Evolutionary conservation across 2,329 filamentous ascomycete species (phyloP).

Genomic region (Tolypocladium sp.): DNA sequence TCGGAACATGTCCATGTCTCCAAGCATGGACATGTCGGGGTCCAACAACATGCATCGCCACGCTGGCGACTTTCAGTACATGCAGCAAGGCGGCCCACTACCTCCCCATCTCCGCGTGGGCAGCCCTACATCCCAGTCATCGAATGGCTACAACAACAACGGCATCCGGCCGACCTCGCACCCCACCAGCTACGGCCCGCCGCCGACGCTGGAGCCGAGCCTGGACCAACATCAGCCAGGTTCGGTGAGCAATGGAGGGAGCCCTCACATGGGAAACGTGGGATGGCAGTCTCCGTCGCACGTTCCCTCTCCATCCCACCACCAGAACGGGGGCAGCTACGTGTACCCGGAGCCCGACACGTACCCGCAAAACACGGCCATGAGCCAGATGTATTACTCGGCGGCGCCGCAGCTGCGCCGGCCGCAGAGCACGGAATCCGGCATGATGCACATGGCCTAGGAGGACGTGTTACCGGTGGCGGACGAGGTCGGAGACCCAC

Average conservation of each 20-base stretch:
- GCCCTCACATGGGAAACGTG: slow-evolving; percentile 73
- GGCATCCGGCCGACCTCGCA: slow-evolving; percentile 71
- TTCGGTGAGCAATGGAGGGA: slow-evolving; percentile 62
- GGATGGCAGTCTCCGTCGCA: slow-evolving; percentile 85
- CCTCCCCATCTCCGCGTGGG: slow-evolving; percentile 74
- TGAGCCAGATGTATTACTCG: slow-evolving; percentile 65
- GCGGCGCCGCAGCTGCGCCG: slow-evolving; percentile 56
- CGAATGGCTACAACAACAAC: slow-evolving; percentile 40
- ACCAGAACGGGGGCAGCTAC: slow-evolving; percentile 52
- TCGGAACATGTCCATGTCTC: slow-evolving; percentile 70
- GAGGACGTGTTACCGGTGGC: slow-evolving; percentile 7
- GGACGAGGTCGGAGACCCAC: not conserved
- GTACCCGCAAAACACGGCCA: slow-evolving; percentile 48
- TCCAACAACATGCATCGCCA: slow-evolving; percentile 60
- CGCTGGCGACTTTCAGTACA: slow-evolving; percentile 58
- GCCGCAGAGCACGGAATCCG: slow-evolving; percentile 66
- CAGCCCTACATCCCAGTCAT: slow-evolving; percentile 60
- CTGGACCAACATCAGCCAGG: slow-evolving; percentile 66
- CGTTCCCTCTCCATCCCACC: slow-evolving; percentile 56
- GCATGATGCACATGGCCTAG: slow-evolving; percentile 32
- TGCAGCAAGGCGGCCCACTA: slow-evolving; percentile 63
- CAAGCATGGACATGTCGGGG: slow-evolving; percentile 62
- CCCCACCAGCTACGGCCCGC: slow-evolving; percentile 72
- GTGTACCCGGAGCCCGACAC: slow-evolving; percentile 79
- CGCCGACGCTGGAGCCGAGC: slow-evolving; percentile 76